These are phyloP conservation scores for Phytophthora constricta DNA, from an alignment of 352 stramenopile genomes.

Conservation along the genomic window DNA sequence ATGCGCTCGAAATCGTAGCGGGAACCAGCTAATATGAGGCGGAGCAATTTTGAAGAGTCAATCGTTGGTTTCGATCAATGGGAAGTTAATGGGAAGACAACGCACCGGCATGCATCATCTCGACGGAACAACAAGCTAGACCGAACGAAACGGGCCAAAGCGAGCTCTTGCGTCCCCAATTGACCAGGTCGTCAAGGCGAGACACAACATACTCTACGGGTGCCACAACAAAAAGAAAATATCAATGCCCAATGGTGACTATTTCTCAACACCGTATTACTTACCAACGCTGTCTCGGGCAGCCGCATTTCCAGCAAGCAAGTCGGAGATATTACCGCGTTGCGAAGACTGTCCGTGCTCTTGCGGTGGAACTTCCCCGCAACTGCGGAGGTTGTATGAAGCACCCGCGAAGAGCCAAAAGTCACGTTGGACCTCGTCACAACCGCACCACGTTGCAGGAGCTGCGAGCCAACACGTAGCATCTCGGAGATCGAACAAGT, in stretches of 20 bases:
- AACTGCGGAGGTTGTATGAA: background rate
- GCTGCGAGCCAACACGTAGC: background rate
- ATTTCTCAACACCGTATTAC: no score
- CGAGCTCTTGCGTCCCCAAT: slow-evolving; percentile 2
- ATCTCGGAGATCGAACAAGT: background rate
- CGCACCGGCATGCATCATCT: slow-evolving; percentile 1
- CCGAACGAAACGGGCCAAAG: background rate
- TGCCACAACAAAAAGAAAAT: background rate
- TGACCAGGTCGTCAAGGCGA: background rate
- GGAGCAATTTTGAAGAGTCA: no score
- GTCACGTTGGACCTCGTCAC: background rate
- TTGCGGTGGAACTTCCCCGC: background rate
- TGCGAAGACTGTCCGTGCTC: background rate
- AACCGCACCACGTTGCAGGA: background rate
- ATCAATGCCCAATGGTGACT: no score
- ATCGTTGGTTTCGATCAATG: background rate
- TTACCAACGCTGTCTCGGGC: background rate
- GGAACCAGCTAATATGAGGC: background rate
- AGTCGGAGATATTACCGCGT: background rate
- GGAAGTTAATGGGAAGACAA: background rate
- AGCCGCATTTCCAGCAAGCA: background rate
- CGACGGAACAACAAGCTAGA: background rate
- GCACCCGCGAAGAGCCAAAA: background rate
- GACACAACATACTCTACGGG: background rate
- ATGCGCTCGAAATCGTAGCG: slow-evolving; percentile 1